These are phyloP conservation scores for Aspergillus conjunctus DNA, from an alignment of 495 filamentous ascomycete genomes.

Conservation along the genomic window DNA sequence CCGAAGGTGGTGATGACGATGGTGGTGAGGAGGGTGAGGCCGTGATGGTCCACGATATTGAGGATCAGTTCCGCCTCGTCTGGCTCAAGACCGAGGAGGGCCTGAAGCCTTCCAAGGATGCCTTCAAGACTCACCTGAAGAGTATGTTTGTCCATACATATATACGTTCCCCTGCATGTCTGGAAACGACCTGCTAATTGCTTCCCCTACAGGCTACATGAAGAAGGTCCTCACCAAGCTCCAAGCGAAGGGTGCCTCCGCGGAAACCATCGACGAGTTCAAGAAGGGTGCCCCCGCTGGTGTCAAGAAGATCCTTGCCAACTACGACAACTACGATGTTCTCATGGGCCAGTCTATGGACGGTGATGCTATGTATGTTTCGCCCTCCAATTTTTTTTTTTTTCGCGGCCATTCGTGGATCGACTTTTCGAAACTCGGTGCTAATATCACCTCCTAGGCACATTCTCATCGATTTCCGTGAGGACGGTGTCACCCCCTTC, in stretches of 20 bases:
- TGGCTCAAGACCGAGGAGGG: constrained; percentile 69
- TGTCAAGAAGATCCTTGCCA: constrained; percentile 76
- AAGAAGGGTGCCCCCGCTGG: constrained; percentile 70
- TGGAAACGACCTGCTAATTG: constrained; percentile 8
- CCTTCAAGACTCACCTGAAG: constrained; percentile 79
- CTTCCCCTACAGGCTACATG: constrained; percentile 68
- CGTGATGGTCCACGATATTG: constrained; percentile 85
- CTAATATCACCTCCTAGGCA: constrained; percentile 56
- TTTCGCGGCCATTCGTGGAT: not conserved
- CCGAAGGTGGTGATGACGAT: constrained; percentile 85
- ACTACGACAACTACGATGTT: constrained; percentile 95
- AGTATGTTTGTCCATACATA: constrained; percentile 49
- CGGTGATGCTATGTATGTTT: constrained; percentile 83
- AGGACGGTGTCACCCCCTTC: constrained; percentile 90
- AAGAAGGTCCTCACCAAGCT: constrained; percentile 77
- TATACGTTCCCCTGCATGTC: not conserved
- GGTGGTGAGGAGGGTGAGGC: constrained; percentile 56
- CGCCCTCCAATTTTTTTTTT: constrained; percentile 2
- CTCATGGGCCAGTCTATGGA: constrained; percentile 90
- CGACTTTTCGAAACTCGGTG: not conserved
- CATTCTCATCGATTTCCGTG: constrained; percentile 94
- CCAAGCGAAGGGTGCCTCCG: constrained; percentile 59
- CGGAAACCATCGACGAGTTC: constrained; percentile 71
- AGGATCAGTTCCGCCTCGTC: constrained; percentile 87
- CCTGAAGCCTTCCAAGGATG: constrained; percentile 66